Evolutionary conservation across 306 rosid genomes (phyloP).

Genomic region (Vicia villosa): DNA sequence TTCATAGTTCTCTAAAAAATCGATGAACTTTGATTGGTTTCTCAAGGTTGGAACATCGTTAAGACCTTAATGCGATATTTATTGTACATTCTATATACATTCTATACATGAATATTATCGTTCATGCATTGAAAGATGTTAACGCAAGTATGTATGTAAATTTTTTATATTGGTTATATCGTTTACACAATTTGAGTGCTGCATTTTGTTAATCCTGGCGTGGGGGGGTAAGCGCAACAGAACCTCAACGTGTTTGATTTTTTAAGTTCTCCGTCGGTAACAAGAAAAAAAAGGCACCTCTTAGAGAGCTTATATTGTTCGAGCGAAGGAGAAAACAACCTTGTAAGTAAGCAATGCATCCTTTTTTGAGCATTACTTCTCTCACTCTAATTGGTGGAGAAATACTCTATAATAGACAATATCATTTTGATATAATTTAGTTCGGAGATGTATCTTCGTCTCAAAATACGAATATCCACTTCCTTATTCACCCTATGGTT

Average conservation of each 20-base stretch:
- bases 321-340: neutral
- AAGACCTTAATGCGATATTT: neutral
- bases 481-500: no score
- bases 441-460: no score
- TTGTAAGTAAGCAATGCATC: neutral
- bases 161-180: conserved; percentile 9
- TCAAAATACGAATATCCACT: no score
- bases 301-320: neutral
- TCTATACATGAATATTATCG: conserved; percentile 30
- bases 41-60: neutral
- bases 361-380: no score
- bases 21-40: conserved; percentile 1
- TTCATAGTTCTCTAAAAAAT: conserved; percentile 40
- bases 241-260: neutral
- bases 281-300: neutral
- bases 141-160: neutral
- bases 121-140: conserved; percentile 24
- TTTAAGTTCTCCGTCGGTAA: neutral
- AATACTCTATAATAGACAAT: no score
- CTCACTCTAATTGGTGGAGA: no score
- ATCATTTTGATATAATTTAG: no score
- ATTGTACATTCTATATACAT: conserved; percentile 31
- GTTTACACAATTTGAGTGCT: neutral
- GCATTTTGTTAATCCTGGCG: neutral
- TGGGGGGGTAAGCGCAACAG: neutral